Base-by-base conservation (phyloP, 345 rosid species). In the Lagerstroemia speciosa region DNA sequence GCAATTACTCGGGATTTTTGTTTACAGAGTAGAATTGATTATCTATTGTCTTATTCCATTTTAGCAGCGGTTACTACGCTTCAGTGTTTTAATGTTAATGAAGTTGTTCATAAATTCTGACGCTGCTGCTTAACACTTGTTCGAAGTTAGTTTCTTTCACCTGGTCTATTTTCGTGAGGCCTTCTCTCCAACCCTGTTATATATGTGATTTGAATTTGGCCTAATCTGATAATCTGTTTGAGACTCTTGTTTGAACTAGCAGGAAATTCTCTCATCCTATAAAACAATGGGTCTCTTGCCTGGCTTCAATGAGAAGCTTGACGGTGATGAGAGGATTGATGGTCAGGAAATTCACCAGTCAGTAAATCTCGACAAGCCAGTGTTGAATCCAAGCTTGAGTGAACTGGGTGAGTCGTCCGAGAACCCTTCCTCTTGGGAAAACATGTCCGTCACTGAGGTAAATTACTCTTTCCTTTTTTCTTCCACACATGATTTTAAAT, bases 361-460 rank as follows among this genome's bases (percentile, higher is more conserved):
- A 29, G 19, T 65, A 31, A 31, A 65, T 71, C 65, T 65, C 31
- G 31, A 65, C 58, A 15, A 38, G 53, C 53, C 69, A 6, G 2
- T 30, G 46, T 31, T 48, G 17, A 29, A 62, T 61, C 62, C 55
- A 26, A 45, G 57, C 64, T 15, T 41, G 63, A 55, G 43, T 33
- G 20, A n/a, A 63, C 43, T 46, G 34, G 58, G 17, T 36, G 65
- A 65, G 41, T 57, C 31, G 8, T 65, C 69, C 26, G 63, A 71
- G 40, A 29, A 52, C 41, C 74, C 62, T 30, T 32, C 2, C 29
- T 29, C 62, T 65, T 0, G 1, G 69, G 74, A 50, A 64, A 65
- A 27, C 26, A 20, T n/a, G 32, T 30, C 43, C 2, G 27, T 53
- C 37, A 29, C 34, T 32, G 65, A 64, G 69, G 74, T 71, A 71